Conservation (phyloP, 2,329 filamentous ascomycete species). For the Apiospora phragmitis region DNA sequence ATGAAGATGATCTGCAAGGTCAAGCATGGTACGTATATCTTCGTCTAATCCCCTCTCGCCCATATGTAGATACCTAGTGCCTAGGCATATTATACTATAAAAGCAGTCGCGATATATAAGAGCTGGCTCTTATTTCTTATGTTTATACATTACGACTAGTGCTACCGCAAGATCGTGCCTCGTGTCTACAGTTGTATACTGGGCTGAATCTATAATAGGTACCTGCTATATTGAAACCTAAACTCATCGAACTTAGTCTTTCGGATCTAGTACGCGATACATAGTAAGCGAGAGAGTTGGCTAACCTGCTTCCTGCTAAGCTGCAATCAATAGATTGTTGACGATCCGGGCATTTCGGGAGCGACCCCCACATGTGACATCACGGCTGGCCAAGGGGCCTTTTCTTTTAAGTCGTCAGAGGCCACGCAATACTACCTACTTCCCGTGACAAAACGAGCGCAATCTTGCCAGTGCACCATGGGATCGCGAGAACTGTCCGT, state of each 20-base stretch:
- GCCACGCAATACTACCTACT: not conserved
- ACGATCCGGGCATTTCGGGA: not conserved
- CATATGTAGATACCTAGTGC: not conserved
- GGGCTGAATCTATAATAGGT: not conserved
- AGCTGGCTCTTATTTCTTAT: not conserved
- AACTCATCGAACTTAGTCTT: not conserved
- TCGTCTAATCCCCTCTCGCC: not conserved
- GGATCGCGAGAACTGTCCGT: not conserved
- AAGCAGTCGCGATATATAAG: not conserved
- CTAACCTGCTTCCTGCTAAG: not conserved
- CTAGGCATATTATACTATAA: not conserved
- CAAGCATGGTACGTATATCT: not conserved
- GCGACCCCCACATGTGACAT: slow-evolving; percentile 3
- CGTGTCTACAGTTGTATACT: not conserved
- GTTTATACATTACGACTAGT: not conserved
- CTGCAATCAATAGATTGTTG: not conserved
- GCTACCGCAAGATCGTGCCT: not conserved
- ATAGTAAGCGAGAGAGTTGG: not conserved
- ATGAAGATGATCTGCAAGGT: not conserved
- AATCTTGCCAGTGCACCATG: not conserved
- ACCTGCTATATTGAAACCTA: not conserved
- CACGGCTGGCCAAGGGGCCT: not conserved
- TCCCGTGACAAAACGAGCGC: not conserved
- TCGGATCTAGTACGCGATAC: not conserved
- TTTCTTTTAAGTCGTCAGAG: not conserved